These are phyloP conservation scores for Hygrocybe punicea DNA, from an alignment of 768 basidiomycete genomes.

Conservation along the genomic window DNA sequence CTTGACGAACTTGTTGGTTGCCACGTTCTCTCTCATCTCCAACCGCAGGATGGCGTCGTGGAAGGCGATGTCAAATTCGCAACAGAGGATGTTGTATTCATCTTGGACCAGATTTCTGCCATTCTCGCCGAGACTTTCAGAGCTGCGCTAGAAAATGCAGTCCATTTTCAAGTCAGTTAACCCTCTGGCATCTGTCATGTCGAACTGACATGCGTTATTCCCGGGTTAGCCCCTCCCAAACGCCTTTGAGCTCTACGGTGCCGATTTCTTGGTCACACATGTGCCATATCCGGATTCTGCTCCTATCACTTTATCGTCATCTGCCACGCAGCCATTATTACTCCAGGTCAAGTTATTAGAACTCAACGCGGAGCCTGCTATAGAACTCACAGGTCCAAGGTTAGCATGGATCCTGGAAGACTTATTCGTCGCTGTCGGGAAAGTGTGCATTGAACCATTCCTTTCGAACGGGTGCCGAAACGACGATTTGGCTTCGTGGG, in stretches of 20 bases:
- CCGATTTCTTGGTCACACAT: conserved; percentile 82
- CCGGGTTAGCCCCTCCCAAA: conserved; percentile 70
- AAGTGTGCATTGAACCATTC: conserved; percentile 70
- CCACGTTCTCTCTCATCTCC: conserved; percentile 42
- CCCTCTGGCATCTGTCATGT: neutral
- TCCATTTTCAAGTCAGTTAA: conserved; percentile 74
- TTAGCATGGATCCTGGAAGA: conserved; percentile 78
- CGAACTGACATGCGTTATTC: neutral
- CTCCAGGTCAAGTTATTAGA: conserved; percentile 78
- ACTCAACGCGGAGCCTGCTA: conserved; percentile 94
- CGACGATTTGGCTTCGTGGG: conserved; percentile 34
- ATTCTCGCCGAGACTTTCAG: conserved; percentile 78
- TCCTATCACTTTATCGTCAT: neutral
- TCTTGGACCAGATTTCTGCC: conserved; percentile 60
- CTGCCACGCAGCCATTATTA: conserved; percentile 12
- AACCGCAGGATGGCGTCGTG: conserved; percentile 1
- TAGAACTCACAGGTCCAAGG: conserved; percentile 85
- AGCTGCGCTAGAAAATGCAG: conserved; percentile 76
- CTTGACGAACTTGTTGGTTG: conserved; percentile 77
- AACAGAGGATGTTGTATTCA: conserved; percentile 36
- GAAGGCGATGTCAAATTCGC: conserved; percentile 20
- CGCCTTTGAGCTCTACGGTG: conserved; percentile 91
- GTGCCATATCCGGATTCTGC: conserved; percentile 2
- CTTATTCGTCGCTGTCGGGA: conserved; percentile 68
- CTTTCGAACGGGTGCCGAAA: conserved; percentile 28